Conservation (phyloP, 805 yeast species). For the Zygosaccharomyces bailii region DNA sequence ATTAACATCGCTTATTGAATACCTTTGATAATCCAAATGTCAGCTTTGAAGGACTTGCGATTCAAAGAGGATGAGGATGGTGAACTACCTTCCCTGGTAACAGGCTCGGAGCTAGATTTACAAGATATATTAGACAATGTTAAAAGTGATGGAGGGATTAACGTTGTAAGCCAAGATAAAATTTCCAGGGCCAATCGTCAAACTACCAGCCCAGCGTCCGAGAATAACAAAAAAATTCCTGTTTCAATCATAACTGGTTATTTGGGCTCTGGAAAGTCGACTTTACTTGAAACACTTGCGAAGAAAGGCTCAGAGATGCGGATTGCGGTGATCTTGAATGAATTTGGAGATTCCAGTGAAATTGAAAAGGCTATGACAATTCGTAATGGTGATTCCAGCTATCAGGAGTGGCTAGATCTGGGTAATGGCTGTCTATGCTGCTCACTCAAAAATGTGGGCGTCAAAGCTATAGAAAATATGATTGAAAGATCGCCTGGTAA, state of each 20-base stretch:
- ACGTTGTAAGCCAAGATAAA: slow-evolving; percentile 31
- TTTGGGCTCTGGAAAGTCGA: slow-evolving; percentile 91
- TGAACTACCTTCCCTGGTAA: slow-evolving; percentile 30
- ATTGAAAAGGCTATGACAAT: slow-evolving; percentile 86
- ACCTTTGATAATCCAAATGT: no score
- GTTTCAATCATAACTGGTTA: slow-evolving; percentile 93
- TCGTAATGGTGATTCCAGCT: slow-evolving; percentile 45
- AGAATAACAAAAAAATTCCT: slow-evolving; percentile 55
- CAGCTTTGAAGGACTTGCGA: slow-evolving; percentile 32
- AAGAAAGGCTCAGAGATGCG: slow-evolving; percentile 58
- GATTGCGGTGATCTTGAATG: slow-evolving; percentile 88
- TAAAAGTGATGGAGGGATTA: slow-evolving; percentile 29
- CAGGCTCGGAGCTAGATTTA: slow-evolving; percentile 31
- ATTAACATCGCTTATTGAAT: no score
- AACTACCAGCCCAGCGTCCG: slow-evolving; percentile 10
- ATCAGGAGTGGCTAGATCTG: slow-evolving; percentile 92
- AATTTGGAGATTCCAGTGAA: slow-evolving; percentile 85
- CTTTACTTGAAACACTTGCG: slow-evolving; percentile 73
- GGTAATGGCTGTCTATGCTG: slow-evolving; percentile 98
- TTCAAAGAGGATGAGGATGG: slow-evolving; percentile 35
- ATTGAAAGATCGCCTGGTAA: slow-evolving; percentile 64
- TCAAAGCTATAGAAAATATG: slow-evolving; percentile 85
- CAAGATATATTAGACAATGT: slow-evolving; percentile 23
- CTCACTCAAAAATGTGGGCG: slow-evolving; percentile 93
- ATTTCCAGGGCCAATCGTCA: slow-evolving; percentile 32